Base-by-base conservation (phyloP, 176 grass and related monocot genomes). In the Ensete glaucum region DNA sequence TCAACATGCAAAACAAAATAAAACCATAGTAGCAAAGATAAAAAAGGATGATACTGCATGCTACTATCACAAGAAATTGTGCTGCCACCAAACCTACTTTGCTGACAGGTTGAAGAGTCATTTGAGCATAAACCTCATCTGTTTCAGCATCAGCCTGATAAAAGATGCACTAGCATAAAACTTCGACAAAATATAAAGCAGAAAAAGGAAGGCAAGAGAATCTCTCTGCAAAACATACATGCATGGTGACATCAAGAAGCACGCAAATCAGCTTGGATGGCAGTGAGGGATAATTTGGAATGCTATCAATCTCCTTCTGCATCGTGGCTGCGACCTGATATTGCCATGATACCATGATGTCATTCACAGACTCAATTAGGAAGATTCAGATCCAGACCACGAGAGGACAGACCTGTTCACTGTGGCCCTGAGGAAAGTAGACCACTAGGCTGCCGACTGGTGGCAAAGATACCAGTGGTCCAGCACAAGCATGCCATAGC, bases 351-450 rank as follows among this genome's bases (percentile, higher is more conserved):
- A 82, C 29, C 50, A 80, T 56, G 15, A 67, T 29, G 51, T 71
- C 19, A 74, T 68, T 27, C 64, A 51, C 9, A 71, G 67, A 2
- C 7, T 13, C 43, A 34, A 53, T 19, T 9, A 80, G 22, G 53
- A 5, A 27, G 16, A 52, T 27, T 54, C 48, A 79, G 50, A 15
- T 53, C 64, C 68, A 50, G 7, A 2, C 7, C 22, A 68, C 24
- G 25, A 9, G 71, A 71, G 73, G 24, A 22, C 62, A 77, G 52
- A 99, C 95, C 91, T 99, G 96, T 10, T 99, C 96, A 34, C 96
- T 99, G 82, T 99, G 96, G 34, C 96, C 96, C 78, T 99, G 96
- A 0, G 96, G 96, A 34, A 99, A 99, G 86, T 99, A 99, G 14
- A 99, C 91, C 1, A 99, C 96, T 2, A 99, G 79, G 67, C 96